A percentile compares a stretch with the other conserved stretches of the same genome.
phyloP scores from a whole-genome alignment of 352 stramenopile species.

The Globisporangium canariense region DNA sequence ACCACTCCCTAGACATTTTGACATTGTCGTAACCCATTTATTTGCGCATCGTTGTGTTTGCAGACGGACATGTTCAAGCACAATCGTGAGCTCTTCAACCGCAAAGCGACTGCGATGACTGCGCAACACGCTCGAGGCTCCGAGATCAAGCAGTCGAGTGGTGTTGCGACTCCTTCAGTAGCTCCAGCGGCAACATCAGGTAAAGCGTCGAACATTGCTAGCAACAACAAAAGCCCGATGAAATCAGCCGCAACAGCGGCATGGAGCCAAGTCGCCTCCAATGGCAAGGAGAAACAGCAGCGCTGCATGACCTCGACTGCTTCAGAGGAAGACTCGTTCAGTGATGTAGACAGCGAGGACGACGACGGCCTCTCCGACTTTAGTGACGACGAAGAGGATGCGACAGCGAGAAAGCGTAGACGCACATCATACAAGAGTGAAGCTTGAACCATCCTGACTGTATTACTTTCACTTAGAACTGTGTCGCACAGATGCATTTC shows the following conservation, averaged over 20 bases:
- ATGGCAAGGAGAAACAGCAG: neutral
- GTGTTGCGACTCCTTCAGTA: neutral
- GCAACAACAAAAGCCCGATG: neutral
- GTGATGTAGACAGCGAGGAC: neutral
- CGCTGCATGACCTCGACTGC: neutral
- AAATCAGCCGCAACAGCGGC: no score
- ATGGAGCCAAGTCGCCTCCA: no score
- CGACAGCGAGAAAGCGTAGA: slow-evolving; percentile 7
- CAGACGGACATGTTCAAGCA: slow-evolving; percentile 81
- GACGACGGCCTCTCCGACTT: slow-evolving; percentile 16
- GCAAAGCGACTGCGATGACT: slow-evolving; percentile 63
- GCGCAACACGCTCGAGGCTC: slow-evolving; percentile 35
- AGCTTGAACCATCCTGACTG: no score
- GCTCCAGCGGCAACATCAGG: neutral
- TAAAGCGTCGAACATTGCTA: no score
- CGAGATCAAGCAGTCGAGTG: slow-evolving; percentile 4
- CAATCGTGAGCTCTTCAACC: slow-evolving; percentile 66
- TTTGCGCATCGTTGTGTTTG: neutral
- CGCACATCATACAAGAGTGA: neutral
- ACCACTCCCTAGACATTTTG: slow-evolving; percentile 6
- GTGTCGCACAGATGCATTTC: no score
- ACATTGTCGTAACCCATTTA: no score
- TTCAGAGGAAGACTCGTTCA: neutral
- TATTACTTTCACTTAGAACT: no score
- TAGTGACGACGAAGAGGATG: slow-evolving; percentile 14